Evolutionary conservation across 768 basidiomycete genomes (phyloP).

Genomic region (Mycena filopes): DNA sequence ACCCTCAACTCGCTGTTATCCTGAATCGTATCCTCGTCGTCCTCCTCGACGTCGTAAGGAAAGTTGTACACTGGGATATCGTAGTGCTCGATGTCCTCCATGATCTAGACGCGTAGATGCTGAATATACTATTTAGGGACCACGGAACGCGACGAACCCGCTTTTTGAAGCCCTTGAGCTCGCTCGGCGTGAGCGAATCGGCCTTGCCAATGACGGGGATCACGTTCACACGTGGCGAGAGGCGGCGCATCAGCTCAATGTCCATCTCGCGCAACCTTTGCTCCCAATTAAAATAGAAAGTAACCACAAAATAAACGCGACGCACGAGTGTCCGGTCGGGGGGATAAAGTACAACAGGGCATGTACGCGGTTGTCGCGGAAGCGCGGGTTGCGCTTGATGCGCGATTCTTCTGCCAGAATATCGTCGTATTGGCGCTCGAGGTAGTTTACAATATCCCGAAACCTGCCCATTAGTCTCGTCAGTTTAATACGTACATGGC

Average conservation of each 20-base stretch:
- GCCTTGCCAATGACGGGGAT: constrained; percentile 98
- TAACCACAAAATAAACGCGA: no score
- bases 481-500: constrained; percentile 5
- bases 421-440: constrained; percentile 99
- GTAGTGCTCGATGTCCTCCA: constrained; percentile 99
- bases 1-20: constrained; percentile 97
- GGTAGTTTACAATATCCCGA: constrained; percentile 95
- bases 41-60: constrained; percentile 99
- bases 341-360: constrained; percentile 98
- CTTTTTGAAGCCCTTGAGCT: constrained; percentile 96
- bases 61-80: constrained; percentile 99
- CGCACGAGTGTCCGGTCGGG: constrained; percentile 96
- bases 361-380: constrained; percentile 97
- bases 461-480: constrained; percentile 64
- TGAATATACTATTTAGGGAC: neutral
- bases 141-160: constrained; percentile 59
- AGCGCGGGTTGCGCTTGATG: constrained; percentile 99
- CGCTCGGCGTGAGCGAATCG: constrained; percentile 92
- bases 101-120: constrained; percentile 69
- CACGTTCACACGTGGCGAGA: constrained; percentile 98
- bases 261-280: constrained; percentile 95
- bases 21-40: constrained; percentile 97
- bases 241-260: constrained; percentile 97
- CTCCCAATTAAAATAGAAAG: constrained; percentile 7
- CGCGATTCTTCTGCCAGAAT: constrained; percentile 98